Evolutionary conservation across 495 filamentous ascomycete species (phyloP), one percentile per base, ranked within the genome.

Genomic region (Xylaria scruposa): DNA sequence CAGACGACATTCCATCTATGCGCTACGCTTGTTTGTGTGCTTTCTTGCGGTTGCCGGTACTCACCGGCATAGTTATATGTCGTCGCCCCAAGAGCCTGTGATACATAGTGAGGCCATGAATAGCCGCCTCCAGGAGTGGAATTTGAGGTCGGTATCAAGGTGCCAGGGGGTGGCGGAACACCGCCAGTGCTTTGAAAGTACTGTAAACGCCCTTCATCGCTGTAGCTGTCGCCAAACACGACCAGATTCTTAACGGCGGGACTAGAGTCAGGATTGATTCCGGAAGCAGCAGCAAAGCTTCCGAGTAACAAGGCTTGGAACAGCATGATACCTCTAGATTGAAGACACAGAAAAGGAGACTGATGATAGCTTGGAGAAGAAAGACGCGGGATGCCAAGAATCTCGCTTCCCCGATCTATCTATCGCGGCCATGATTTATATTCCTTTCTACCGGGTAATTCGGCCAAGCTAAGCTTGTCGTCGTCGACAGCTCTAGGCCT

Each of bases 171-270:
- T 8, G 92, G 92, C 0, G 88, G 83, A 2, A 79, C 75, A 21
- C 88, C 88, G 74, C 88, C 85, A 72, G 92, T 80, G 64, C 70
- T 78, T 73, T 83, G 78, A 75, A 93, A 90, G 73, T 92, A 92
- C 1, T 75, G 71, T 24, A 92, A 75, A 3, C 92, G 88, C 7
- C 84, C 86, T 72, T 94, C 91, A 77, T 94, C 92, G 0, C 90
- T 92, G 76, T 90, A 94, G 81, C 91, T 93, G 79, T 93, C 91
- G 40, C 91, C 91, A 76, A 93, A 94, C 9, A 73, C 59, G 24
- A 72, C 51, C 68, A 70, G 33, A 19, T 70, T 70, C 13, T 70
- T n/a, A 26, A 70, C 40, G 19, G 19, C 56, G 13, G 33, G 7
- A 15, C 10, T 10, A 31, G 49, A 0, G 24, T 9, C 56, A 13